Evolutionary conservation across 176 grass and related monocot species (phyloP), one percentile per base, ranked within the genome.

Genomic region (Aechmea fasciata): DNA sequence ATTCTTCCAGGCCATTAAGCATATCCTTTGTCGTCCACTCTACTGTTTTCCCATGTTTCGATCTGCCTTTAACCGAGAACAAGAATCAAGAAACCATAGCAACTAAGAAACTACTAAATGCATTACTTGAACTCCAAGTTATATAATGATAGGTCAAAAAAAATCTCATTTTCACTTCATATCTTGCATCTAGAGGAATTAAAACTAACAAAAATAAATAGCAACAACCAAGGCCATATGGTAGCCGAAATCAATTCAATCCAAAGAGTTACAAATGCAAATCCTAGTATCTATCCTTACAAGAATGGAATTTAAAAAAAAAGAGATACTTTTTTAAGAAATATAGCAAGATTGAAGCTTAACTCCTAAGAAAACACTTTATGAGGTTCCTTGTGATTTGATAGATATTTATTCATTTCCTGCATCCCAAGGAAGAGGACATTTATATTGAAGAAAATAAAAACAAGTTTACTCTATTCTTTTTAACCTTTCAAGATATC

Each of bases 1-100:
- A 97, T 68, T 92, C 89, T 77, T 97, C 86, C 77, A 97, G 64
- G 15, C 79, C 86, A 41, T 71, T 83, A 50, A 97, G 77, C 17
- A 97, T 70, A 76, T 92, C 93, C 13, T 71, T 83, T 1, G 70
- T 77, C 22, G 84, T 85, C 93, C 93, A 97, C 49, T 83, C 79
- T 9, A 92, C 89, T 63, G 33, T 74, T 64, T 83, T 85, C 68
- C 86, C 86, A 53, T 81, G 68, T 87, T 90, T 97, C 50, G 93
- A 85, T 85, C 93, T 92, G 82, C 91, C 91, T 96, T 90, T 87
- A 78, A 49, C 65, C 69, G 85, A 78, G 26, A 68, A 85, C 63
- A 74, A 82, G 22, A 66, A 75, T 65, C 72, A 78, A 73, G 18
- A 76, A 53, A 54, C 2, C 48, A 63, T 62, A 19, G 61, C 23